Base-by-base conservation (phyloP, 345 rosid species). In the Atalantia buxifolia region DNA sequence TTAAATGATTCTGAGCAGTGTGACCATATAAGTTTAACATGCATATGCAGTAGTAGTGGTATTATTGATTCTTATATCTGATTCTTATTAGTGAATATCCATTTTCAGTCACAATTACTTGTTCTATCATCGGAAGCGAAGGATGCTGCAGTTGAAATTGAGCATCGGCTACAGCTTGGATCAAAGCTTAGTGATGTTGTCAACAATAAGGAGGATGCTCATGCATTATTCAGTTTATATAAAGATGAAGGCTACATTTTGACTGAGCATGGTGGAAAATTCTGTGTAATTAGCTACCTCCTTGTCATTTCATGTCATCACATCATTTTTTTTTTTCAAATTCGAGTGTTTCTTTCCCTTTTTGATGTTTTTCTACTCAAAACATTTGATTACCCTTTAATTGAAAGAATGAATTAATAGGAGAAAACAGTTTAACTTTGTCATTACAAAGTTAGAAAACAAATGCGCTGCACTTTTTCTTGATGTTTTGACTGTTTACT, bases 161-260 rank as follows among this genome's bases (percentile, higher is more conserved):
- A 86, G 82, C 66, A 25, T 14, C 86, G 95, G 78, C 87, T 96
- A 78, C 91, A 85, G 63, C 85, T 96, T 77, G 97, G 98, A 19
- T 87, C 97, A 36, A 94, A 87, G 83, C 97, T 96, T 60, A 92
- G 99, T 65, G 92, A 92, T 77, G 84, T 92, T 60, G 83, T 90
- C 64, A 88, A 77, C 81, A 90, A 76, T 81, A 91, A 89, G 89
- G 94, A 91, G 78, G 98, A 96, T 77, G 97, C 87, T 22, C 28
- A 84, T 71, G 93, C 98, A 61, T 77, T 96, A 55, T 86, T 94
- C 66, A 78, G 83, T 79, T 76, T 96, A 60, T 96, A 94, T 81
- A 83, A 78, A 27, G 75, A 92, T 65, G 98, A 94, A 81, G 94
- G 93, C 75, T 96, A 94, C 85, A 89, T 96, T 82, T 87, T 96